Evolutionary conservation across 2,329 filamentous ascomycete genomes (phyloP).

Genomic region (Huntiella savannae): DNA sequence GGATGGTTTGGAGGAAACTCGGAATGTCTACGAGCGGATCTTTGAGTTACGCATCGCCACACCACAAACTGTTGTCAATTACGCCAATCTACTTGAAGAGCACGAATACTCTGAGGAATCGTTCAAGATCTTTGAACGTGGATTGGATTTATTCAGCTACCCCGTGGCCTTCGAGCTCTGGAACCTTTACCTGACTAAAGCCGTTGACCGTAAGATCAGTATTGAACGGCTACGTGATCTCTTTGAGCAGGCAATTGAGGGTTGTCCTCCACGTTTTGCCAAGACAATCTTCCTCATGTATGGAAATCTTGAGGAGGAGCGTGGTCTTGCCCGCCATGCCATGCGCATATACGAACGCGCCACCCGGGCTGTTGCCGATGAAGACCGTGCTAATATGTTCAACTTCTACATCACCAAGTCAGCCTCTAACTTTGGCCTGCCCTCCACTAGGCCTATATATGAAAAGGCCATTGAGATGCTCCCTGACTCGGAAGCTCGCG

Average conservation of each 20-base stretch:
- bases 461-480: constrained; percentile 88
- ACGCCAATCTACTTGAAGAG: constrained; percentile 86
- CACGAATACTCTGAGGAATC: constrained; percentile 91
- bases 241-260: constrained; percentile 92
- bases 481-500: constrained; percentile 78
- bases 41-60: constrained; percentile 97
- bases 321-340: constrained; percentile 81
- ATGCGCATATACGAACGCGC: constrained; percentile 99
- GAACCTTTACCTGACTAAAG: constrained; percentile 96
- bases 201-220: constrained; percentile 84
- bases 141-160: constrained; percentile 94
- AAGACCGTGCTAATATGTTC: constrained; percentile 93
- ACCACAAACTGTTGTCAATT: constrained; percentile 96
- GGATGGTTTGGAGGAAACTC: constrained; percentile 74
- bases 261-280: constrained; percentile 85
- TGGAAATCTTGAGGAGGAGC: constrained; percentile 87
- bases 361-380: constrained; percentile 82
- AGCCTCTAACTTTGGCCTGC: constrained; percentile 90
- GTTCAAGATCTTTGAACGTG: constrained; percentile 94
- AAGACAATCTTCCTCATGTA: constrained; percentile 97
- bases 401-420: constrained; percentile 99
- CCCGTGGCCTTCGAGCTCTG: constrained; percentile 95
- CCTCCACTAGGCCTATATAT: constrained; percentile 87
- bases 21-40: constrained; percentile 87
- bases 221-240: constrained; percentile 88